Evolutionary conservation across 1,284 basidiomycete species (phyloP), one percentile per base, ranked within the genome.

Genomic region (Sanghuangporus baumii): DNA sequence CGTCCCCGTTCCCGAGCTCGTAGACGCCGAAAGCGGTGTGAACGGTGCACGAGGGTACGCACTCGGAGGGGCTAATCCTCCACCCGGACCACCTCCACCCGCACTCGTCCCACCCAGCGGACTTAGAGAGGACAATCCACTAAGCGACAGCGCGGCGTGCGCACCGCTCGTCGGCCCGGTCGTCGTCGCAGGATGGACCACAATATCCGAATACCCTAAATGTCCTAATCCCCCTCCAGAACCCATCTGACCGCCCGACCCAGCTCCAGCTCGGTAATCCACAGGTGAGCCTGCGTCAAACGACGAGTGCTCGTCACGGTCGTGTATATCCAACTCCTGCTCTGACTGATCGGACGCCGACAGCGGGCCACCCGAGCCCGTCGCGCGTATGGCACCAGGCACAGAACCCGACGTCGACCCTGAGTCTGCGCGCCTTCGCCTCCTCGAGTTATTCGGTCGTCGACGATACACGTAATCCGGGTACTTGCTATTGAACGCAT

Each of bases 391-490:
- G 16, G 26, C 60, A 46, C 64, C 64, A 23, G 59, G 54, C 6
- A 56, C 40, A 40, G 68, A 48, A 73, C 68, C 47, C 73, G 70
- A 26, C 12, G 20, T 26, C n/a, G 51, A 52, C 6, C 51, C 31
- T 12, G 51, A 52, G 65, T 88, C 85, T 3, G 79, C 71, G 68
- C 82, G 83, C 68, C 87, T 81, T 68, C 84, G 83, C 74, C 84
- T 88, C 68, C 90, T 83, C 62, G 87, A 88, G 72, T 93, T 91
- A 75, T 93, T 93, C 34, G 90, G 91, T 52, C 91, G 80, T 52
- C 90, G 83, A 65, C 86, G 83, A 75, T 93, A 93, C 48, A 93
- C 89, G 69, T 93, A 93, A 78, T 92, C 90, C 20, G 91, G 91
- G 73, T 92, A 93, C 70, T 86, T 88, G n/a, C 79, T 75, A 73